Conservation (phyloP, 345 rosid genomes). For the Sisymbrium irio region DNA sequence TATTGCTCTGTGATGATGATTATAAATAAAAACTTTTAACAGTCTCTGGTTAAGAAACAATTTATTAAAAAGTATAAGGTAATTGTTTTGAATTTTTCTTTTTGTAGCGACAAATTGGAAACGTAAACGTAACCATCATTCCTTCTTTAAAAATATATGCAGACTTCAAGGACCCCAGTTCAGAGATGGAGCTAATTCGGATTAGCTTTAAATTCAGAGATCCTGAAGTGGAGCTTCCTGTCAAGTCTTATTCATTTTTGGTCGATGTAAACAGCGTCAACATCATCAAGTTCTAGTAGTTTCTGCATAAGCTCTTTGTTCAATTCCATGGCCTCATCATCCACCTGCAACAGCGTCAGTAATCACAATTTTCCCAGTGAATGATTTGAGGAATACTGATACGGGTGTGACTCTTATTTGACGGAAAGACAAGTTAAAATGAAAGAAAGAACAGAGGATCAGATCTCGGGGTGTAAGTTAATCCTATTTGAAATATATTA, state of each 20-base stretch:
- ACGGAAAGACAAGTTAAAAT: not conserved
- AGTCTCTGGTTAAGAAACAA: not conserved
- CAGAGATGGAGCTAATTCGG: not conserved
- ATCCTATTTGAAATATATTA: not conserved
- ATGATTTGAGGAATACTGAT: not conserved
- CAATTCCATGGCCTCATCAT: conserved; percentile 88
- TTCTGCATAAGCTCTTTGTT: conserved; percentile 79
- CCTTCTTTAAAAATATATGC: conserved; percentile 20
- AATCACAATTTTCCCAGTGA: not conserved
- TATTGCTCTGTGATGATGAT: not conserved
- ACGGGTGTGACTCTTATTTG: not conserved
- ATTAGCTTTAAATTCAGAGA: not conserved
- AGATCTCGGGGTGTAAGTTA: not conserved
- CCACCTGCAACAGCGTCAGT: conserved; percentile 54
- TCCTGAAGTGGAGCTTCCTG: conserved; percentile 6
- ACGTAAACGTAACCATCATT: conserved; percentile 1
- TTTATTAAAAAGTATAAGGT: not conserved
- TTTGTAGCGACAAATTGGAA: not conserved
- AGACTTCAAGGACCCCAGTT: conserved; percentile 5
- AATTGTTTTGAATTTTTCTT: not conserved
- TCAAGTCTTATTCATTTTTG: conserved; percentile 46
- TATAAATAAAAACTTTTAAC: not conserved
- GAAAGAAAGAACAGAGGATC: not conserved
- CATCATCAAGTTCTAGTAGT: conserved; percentile 88
- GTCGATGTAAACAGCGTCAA: conserved; percentile 85